A percentile compares a stretch with the other conserved stretches of the same genome.
Conservation (phyloP, 139 green algal species). For the Spirogloea muscicola region DNA sequence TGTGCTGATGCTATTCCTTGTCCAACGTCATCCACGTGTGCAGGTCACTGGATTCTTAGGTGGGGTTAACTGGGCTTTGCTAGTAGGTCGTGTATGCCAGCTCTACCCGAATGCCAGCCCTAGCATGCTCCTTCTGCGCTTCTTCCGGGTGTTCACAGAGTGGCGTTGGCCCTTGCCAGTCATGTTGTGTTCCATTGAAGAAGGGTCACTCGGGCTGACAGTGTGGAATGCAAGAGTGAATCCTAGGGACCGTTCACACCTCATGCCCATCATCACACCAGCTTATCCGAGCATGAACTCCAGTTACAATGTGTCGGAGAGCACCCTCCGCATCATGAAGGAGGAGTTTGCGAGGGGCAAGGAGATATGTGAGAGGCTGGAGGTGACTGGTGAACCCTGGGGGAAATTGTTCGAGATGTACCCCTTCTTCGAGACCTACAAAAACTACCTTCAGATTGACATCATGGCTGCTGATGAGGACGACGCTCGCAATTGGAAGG, state of each 20-base stretch:
- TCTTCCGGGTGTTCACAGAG: constrained; percentile 74
- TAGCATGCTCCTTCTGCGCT: constrained; percentile 63
- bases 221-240: constrained; percentile 84
- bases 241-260: constrained; percentile 65
- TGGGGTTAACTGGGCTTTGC: constrained; percentile 94
- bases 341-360: constrained; percentile 62
- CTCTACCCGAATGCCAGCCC: constrained; percentile 76
- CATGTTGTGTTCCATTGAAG: constrained; percentile 69
- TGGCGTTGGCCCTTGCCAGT: constrained; percentile 81
- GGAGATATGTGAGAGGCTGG: constrained; percentile 54
- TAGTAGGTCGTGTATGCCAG: constrained; percentile 86
- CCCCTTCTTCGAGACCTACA: constrained; percentile 73
- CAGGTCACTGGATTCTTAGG: constrained; percentile 81
- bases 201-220: constrained; percentile 49
- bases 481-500: constrained; percentile 77
- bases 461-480: constrained; percentile 63
- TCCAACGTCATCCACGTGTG: no score
- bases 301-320: constrained; percentile 85
- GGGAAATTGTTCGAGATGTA: constrained; percentile 62
- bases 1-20: no score
- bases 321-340: constrained; percentile 71
- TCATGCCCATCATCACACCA: constrained; percentile 97
- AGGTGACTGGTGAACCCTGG: constrained; percentile 50
- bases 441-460: constrained; percentile 82
- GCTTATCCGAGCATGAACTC: constrained; percentile 94